phyloP scores from a whole-genome alignment of 306 rosid species.

The Fragaria nilgerrensis region DNA sequence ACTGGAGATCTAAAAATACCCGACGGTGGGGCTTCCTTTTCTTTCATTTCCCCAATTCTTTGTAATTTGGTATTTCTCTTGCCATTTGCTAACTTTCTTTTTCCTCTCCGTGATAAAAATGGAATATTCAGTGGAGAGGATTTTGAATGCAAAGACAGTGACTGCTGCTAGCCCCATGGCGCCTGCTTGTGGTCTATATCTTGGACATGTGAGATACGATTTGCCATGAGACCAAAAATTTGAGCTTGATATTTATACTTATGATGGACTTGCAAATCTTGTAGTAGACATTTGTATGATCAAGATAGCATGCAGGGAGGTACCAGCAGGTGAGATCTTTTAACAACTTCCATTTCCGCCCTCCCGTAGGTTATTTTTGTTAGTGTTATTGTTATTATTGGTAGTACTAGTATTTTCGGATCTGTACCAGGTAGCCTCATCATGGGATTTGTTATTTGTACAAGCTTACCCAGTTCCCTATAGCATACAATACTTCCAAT shows the following conservation, averaged over 20 bases:
- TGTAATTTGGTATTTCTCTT: neutral
- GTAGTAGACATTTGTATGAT: neutral
- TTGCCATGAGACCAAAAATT: slow-evolving; percentile 31
- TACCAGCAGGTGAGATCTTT: neutral
- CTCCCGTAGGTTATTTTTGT: neutral
- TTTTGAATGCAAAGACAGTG: slow-evolving; percentile 68
- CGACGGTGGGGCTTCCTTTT: slow-evolving; percentile 47
- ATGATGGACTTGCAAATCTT: neutral
- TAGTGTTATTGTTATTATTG: neutral
- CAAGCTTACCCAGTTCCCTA: neutral
- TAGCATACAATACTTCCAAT: neutral
- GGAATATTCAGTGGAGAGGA: slow-evolving; percentile 66
- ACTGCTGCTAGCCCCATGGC: slow-evolving; percentile 93
- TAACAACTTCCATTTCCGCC: neutral
- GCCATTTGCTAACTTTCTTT: neutral
- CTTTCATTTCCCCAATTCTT: neutral
- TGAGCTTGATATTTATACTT: neutral
- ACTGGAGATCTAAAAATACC: slow-evolving; percentile 55
- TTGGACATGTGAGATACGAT: slow-evolving; percentile 79
- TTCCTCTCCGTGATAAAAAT: slow-evolving; percentile 8
- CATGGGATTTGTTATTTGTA: neutral
- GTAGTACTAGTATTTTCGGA: neutral
- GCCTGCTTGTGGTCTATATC: slow-evolving; percentile 86
- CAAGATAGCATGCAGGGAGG: neutral
- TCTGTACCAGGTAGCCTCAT: neutral